A percentile compares a stretch with the other conserved stretches of the same genome.
phyloP scores from a whole-genome alignment of 192 early-diverging fungal species.

The Coemansia reversa region DNA sequence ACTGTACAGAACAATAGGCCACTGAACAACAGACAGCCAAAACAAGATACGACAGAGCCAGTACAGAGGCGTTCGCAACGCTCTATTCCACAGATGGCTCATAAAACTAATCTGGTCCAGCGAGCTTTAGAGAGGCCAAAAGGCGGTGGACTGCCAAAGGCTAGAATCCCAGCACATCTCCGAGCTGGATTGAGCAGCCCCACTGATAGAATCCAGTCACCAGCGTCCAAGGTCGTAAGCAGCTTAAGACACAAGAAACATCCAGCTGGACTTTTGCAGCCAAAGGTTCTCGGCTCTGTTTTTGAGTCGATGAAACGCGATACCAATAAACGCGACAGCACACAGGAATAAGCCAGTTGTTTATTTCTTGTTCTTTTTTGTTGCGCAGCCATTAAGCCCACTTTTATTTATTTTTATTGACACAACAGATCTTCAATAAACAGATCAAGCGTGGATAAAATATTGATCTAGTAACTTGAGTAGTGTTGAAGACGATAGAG shows the following conservation, averaged over 20 bases:
- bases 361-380: neutral
- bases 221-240: conserved; percentile 34
- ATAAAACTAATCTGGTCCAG: neutral
- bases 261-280: conserved; percentile 14
- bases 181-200: conserved; percentile 32
- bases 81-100: neutral
- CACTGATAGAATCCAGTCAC: conserved; percentile 48
- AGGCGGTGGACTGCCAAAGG: neutral
- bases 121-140: neutral
- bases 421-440: conserved; percentile 1
- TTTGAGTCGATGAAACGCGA: conserved; percentile 40
- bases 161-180: conserved; percentile 18
- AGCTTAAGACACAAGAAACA: conserved; percentile 38
- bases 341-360: neutral
- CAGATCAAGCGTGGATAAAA: neutral
- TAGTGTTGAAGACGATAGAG: conserved; percentile 78
- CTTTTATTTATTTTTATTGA: conserved; percentile 1
- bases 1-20: neutral
- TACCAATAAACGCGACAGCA: conserved; percentile 2
- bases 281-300: conserved; percentile 23
- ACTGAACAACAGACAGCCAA: neutral
- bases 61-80: neutral
- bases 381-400: neutral
- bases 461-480: conserved; percentile 27
- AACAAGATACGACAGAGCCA: neutral